Evolutionary conservation across 1,139 yeast species (phyloP).

Genomic region (Debaryomyces udenii): DNA sequence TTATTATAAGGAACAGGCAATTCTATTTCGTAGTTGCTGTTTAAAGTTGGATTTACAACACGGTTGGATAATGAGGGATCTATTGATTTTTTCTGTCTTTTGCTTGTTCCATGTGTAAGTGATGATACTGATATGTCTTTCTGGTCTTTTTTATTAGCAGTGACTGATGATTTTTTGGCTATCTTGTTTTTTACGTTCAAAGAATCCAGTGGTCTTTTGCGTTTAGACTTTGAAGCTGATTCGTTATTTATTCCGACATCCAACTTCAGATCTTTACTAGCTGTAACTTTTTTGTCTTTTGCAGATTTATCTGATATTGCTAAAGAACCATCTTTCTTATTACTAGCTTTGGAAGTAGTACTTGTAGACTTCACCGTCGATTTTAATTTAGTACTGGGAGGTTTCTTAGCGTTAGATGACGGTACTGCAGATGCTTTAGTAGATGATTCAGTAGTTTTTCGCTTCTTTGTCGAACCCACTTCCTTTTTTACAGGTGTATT

Average conservation of each 20-base stretch:
- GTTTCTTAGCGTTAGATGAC: constrained; percentile 1
- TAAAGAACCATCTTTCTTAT: constrained; percentile 3
- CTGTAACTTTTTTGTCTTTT: constrained; percentile 2
- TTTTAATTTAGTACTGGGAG: not conserved
- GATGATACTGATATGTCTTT: not conserved
- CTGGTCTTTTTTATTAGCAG: not conserved
- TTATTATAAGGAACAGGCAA: constrained; percentile 9
- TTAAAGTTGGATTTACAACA: constrained; percentile 22
- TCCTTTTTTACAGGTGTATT: constrained; percentile 1
- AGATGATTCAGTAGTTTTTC: not conserved
- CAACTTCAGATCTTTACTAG: not conserved
- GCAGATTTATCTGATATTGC: not conserved
- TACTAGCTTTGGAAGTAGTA: not conserved
- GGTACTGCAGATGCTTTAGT: not conserved
- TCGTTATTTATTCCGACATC: not conserved
- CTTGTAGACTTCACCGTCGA: not conserved
- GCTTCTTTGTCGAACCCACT: constrained; percentile 5
- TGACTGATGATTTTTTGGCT: constrained; percentile 60
- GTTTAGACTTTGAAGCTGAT: constrained; percentile 6
- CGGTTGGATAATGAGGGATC: constrained; percentile 9
- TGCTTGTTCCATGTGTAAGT: constrained; percentile 2
- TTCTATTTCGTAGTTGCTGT: constrained; percentile 24
- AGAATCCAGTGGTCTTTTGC: constrained; percentile 5
- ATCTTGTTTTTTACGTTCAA: constrained; percentile 45
- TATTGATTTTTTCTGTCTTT: constrained; percentile 11